Conservation (phyloP, 306 rosid genomes). For the Medicago lupulina region DNA sequence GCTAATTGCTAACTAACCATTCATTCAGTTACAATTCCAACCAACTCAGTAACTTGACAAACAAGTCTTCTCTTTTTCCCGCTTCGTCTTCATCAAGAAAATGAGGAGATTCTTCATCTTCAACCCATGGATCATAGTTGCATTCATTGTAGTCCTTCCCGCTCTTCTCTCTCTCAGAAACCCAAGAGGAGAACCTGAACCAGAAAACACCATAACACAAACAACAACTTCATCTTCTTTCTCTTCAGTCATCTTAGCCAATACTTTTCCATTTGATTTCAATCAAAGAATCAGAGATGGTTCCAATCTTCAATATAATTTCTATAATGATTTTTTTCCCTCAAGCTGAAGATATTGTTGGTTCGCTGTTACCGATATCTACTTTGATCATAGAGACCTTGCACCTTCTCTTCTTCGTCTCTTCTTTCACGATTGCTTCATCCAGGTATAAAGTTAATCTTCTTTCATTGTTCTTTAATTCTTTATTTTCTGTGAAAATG, state of each 20-base stretch:
- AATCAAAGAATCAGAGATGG: slow-evolving; percentile 24
- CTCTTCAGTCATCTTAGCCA: slow-evolving; percentile 24
- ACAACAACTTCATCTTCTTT: slow-evolving; percentile 16
- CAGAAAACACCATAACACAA: slow-evolving; percentile 1
- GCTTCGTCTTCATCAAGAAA: neutral
- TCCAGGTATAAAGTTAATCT: slow-evolving; percentile 46
- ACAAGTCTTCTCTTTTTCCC: neutral
- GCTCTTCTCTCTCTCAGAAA: slow-evolving; percentile 52
- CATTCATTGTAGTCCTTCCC: slow-evolving; percentile 29
- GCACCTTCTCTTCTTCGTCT: slow-evolving; percentile 82
- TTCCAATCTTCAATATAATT: slow-evolving; percentile 57
- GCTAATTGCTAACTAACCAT: too few relatives aligned
- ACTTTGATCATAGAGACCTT: slow-evolving; percentile 55
- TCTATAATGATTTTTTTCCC: slow-evolving; percentile 69
- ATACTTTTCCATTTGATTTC: slow-evolving; percentile 21
- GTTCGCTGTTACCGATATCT: slow-evolving; percentile 56
- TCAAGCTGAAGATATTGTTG: slow-evolving; percentile 59
- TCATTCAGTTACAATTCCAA: too few relatives aligned
- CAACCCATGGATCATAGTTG: slow-evolving; percentile 40
- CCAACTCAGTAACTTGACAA: too few relatives aligned
- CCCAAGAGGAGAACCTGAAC: slow-evolving; percentile 45
- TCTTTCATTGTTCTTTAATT: neutral
- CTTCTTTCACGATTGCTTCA: slow-evolving; percentile 91
- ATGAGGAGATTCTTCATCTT: slow-evolving; percentile 45
- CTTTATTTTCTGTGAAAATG: neutral